Percentiles rank a stretch among this genome's conserved stretches.
Conservation (phyloP, 2,329 filamentous ascomycete species). For the Aquanectria penicillioides region DNA sequence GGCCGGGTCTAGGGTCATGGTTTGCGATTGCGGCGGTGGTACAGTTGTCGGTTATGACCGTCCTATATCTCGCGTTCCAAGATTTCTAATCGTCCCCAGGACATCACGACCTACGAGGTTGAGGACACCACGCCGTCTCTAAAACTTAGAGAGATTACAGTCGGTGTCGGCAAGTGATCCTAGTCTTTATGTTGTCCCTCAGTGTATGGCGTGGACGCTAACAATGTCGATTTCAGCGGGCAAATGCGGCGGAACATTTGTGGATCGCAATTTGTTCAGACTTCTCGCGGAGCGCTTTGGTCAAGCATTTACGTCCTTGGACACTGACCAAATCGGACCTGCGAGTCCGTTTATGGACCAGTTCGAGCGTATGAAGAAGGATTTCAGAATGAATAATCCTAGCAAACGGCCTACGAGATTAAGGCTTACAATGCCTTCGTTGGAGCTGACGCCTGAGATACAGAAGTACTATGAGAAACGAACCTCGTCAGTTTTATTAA, state of each 20-base stretch:
- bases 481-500: background rate
- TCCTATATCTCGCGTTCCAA: background rate
- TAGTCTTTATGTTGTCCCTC: no score
- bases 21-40: constrained; percentile 14
- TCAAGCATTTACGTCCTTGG: constrained; percentile 12
- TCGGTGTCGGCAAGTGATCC: background rate
- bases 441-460: background rate
- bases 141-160: background rate
- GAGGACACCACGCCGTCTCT: background rate
- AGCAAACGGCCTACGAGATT: constrained; percentile 12
- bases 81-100: background rate
- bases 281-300: constrained; percentile 22
- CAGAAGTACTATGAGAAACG: constrained; percentile 6
- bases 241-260: constrained; percentile 24
- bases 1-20: constrained; percentile 1
- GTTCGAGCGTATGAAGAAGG: constrained; percentile 28
- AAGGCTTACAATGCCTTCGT: background rate
- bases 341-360: constrained; percentile 28
- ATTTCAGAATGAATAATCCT: constrained; percentile 25
- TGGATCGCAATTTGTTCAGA: constrained; percentile 25
- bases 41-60: constrained; percentile 3
- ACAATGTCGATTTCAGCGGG: background rate
- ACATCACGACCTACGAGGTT: constrained; percentile 9
- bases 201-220: background rate
- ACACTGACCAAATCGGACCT: constrained; percentile 17